Conservation (phyloP, 2,329 filamentous ascomycete genomes). For the Neopestalotiopsis sp. region DNA sequence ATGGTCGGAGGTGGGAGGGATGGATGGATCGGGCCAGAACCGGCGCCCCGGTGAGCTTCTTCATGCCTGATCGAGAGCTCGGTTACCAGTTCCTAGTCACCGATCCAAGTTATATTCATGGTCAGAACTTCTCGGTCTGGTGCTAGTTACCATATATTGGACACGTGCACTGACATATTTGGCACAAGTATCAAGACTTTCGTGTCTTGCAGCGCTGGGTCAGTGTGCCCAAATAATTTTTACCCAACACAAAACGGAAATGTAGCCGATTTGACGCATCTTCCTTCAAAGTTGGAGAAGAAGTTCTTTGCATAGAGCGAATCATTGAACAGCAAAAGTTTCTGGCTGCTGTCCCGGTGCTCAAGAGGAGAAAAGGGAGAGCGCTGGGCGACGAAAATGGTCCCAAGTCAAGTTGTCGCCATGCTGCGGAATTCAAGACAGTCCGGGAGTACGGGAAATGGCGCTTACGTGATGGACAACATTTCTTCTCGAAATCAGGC, state of each 20-base stretch:
- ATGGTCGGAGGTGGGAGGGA: not conserved
- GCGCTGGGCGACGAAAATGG: not conserved
- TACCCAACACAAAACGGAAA: not conserved
- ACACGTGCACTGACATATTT: not conserved
- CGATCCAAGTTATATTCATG: not conserved
- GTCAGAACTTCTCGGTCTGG: not conserved
- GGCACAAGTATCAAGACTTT: not conserved
- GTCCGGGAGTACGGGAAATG: not conserved
- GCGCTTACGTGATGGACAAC: not conserved
- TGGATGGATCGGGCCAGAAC: not conserved
- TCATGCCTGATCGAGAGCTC: not conserved
- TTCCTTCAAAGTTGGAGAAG: not conserved
- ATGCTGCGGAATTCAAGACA: not conserved
- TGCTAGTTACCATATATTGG: not conserved
- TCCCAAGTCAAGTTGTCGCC: not conserved
- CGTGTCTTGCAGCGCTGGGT: not conserved
- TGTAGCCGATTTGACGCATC: not conserved
- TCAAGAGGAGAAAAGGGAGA: not conserved
- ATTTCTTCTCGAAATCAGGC: not conserved
- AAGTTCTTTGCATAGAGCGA: not conserved
- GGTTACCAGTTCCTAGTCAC: not conserved
- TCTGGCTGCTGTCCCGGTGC: not conserved
- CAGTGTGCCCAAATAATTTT: not conserved
- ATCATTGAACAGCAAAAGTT: not conserved
- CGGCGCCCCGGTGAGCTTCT: too few relatives aligned